Evolutionary conservation across 2,329 filamentous ascomycete genomes (phyloP), one percentile per base, ranked within the genome.

Genomic region (Cadophora sp.): DNA sequence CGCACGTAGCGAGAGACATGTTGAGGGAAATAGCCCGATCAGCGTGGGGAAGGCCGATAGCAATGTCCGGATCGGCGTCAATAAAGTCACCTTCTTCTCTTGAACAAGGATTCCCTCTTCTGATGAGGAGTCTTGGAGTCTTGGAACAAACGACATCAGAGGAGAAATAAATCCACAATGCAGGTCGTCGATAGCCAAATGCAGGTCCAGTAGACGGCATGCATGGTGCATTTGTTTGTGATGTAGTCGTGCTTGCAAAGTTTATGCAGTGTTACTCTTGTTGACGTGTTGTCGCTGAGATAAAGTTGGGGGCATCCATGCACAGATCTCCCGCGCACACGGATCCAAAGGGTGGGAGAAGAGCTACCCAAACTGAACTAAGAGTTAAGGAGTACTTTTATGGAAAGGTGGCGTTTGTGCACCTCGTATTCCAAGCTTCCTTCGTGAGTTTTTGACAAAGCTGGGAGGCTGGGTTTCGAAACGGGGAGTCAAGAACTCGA

Each of bases 321-420:
- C 56, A 27, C 39, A 60, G 58, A 60, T 48, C 41, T 60, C 41
- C 58, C 58, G 24, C 39, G 9, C 33, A 39, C 33, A 56, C 39
- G 39, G 45, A 22, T 45, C 39, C 11, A 60, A 20, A 18, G n/a
- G 18, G 33, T 30, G 33, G 33, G 11, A 27, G 22, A 51, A 24
- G 33, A 56, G 53, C 53, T 27, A 9, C 30, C 51, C 16, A 24
- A 27, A 36, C 51, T 3, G 18, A 20, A 18, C 51, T n/a, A 55
- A 33, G 16, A 55, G 2, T 53, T 9, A 53, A 6, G 18, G 11
- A n/a, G 11, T 11, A 16, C 27, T 20, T 27, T 50, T 50, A 1
- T n/a, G 18, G 30, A 16, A 56, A 36, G 16, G 51, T n/a, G 30
- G 30, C 30, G 20, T n/a, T 56, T 30, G 51, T 39, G 27, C 18